Evolutionary conservation across 2,329 filamentous ascomycete species (phyloP).

Genomic region (Aspergillus brunneoviolaceus): DNA sequence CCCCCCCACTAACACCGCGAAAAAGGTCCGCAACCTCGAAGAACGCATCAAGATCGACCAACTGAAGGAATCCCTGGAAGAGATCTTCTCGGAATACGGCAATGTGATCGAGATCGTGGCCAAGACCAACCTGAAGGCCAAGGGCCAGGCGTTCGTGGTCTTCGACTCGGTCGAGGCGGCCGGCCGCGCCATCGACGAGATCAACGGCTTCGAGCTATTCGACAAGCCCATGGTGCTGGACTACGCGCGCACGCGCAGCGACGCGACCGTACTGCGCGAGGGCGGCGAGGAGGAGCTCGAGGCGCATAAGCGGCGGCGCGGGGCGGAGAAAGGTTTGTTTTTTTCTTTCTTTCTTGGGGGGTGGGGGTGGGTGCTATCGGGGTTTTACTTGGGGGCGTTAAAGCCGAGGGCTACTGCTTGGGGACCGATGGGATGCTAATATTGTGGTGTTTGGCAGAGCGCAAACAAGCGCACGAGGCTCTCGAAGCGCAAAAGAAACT

Average conservation of each 20-base stretch:
- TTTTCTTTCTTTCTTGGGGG: neutral
- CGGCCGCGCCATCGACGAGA: slow-evolving; percentile 76
- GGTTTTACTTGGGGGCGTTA: neutral
- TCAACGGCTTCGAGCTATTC: slow-evolving; percentile 90
- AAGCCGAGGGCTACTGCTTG: no score
- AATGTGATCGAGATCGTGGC: slow-evolving; percentile 79
- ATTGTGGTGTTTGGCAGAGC: slow-evolving; percentile 46
- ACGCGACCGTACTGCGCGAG: slow-evolving; percentile 76
- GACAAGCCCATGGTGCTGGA: slow-evolving; percentile 86
- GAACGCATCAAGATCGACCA: slow-evolving; percentile 82
- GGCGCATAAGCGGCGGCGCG: slow-evolving; percentile 74
- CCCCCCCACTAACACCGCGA: neutral
- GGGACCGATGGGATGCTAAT: neutral
- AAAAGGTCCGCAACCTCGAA: slow-evolving; percentile 75
- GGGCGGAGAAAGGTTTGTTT: slow-evolving; percentile 80
- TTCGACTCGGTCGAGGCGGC: slow-evolving; percentile 82
- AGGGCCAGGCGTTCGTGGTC: slow-evolving; percentile 93
- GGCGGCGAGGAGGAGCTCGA: slow-evolving; percentile 82
- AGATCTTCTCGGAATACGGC: slow-evolving; percentile 87
- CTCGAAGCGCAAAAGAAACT: slow-evolving; percentile 75
- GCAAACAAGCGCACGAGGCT: slow-evolving; percentile 79
- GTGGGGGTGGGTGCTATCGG: neutral
- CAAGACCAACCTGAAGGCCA: slow-evolving; percentile 86
- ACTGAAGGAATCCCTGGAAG: slow-evolving; percentile 69
- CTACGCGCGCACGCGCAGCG: slow-evolving; percentile 78